Percentiles rank a stretch among this genome's conserved stretches.
These are phyloP conservation scores for Phlyctochytrium bullatum DNA, from an alignment of 192 early-diverging fungal species.

Conservation along the genomic window DNA sequence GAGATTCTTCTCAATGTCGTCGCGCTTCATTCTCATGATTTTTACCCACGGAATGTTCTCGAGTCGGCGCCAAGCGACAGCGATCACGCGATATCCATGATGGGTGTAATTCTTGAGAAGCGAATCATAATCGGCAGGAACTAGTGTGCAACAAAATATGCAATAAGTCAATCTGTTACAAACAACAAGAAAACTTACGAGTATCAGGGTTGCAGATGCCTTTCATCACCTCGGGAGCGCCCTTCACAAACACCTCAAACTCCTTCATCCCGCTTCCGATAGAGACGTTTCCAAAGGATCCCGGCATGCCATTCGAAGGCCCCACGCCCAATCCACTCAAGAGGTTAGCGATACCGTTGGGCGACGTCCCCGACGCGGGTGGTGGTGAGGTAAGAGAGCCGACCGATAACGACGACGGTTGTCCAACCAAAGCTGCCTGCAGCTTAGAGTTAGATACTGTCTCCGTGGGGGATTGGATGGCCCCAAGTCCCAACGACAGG, in stretches of 20 bases:
- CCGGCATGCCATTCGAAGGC: background rate
- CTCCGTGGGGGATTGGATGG: background rate
- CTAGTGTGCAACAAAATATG: conserved; percentile 28
- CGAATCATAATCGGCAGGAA: conserved; percentile 83
- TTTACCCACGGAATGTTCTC: conserved; percentile 65
- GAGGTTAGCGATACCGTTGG: conserved; percentile 1
- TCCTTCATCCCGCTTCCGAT: conserved; percentile 12
- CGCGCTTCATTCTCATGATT: conserved; percentile 76
- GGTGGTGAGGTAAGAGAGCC: background rate
- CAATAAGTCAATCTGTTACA: conserved; percentile 9
- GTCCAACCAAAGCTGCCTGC: background rate
- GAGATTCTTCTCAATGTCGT: conserved; percentile 80
- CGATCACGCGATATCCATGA: conserved; percentile 96
- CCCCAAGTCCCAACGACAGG: background rate
- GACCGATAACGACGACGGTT: background rate
- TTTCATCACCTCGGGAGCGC: conserved; percentile 93
- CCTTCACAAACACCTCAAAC: conserved; percentile 89
- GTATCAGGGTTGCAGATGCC: conserved; percentile 82
- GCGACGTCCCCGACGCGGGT: background rate
- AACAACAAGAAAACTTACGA: conserved; percentile 36
- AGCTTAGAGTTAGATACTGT: background rate
- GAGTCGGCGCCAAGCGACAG: conserved; percentile 80
- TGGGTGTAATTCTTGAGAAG: conserved; percentile 84
- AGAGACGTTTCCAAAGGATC: background rate
- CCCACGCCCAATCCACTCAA: background rate